phyloP scores from a whole-genome alignment of 177 flowering plant genomes.

The Vitis hybrid region DNA sequence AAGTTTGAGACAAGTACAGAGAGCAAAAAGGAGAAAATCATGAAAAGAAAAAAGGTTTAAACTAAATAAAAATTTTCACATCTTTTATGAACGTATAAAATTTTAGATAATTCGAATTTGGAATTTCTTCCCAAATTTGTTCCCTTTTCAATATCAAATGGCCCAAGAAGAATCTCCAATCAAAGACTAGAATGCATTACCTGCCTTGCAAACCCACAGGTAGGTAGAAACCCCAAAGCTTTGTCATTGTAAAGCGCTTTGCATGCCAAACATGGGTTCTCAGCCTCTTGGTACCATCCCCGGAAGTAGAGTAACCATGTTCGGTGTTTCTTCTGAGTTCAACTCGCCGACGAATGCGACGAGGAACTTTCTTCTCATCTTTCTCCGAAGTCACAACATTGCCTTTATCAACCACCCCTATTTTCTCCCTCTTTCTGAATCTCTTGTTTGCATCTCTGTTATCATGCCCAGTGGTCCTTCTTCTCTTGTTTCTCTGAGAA shows the following conservation, averaged over 20 bases:
- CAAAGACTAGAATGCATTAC: conserved; percentile 26
- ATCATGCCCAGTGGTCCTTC: conserved; percentile 70
- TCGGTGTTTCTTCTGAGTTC: conserved; percentile 58
- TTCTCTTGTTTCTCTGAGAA: conserved; percentile 62
- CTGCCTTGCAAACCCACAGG: conserved; percentile 84
- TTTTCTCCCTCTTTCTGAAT: conserved; percentile 32
- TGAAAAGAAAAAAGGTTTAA: background rate
- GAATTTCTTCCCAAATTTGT: no score
- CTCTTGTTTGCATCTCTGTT: conserved; percentile 39
- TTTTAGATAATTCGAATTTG: no score
- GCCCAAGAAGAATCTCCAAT: no score
- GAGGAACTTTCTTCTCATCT: no score
- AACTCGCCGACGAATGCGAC: conserved; percentile 27
- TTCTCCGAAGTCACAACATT: background rate
- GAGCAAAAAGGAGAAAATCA: no score
- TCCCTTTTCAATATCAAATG: no score
- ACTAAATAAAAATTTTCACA: no score
- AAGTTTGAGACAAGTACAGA: no score
- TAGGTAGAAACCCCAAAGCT: conserved; percentile 83
- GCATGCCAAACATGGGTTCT: conserved; percentile 96
- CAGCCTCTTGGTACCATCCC: conserved; percentile 91
- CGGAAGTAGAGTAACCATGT: conserved; percentile 52
- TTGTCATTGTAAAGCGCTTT: conserved; percentile 75
- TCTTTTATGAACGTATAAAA: no score
- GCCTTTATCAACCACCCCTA: conserved; percentile 16